Evolutionary conservation across 2,329 filamentous ascomycete species (phyloP), one percentile per base, ranked within the genome.

Genomic region (Phialocephala subalpina): DNA sequence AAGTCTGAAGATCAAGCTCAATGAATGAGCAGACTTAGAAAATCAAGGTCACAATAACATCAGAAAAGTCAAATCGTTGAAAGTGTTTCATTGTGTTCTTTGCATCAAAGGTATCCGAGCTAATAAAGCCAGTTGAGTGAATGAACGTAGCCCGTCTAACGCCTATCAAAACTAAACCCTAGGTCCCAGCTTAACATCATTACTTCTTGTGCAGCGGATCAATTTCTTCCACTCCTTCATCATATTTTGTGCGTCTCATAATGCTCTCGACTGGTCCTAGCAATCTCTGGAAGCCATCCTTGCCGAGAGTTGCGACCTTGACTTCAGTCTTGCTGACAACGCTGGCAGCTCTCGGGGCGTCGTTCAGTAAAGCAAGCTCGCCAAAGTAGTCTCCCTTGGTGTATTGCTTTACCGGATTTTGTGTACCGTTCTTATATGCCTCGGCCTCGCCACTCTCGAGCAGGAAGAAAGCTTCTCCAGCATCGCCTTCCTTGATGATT

Each of bases 341-440:
- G 72, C 92, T 97, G 59, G 96, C 96, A 42, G 95, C 95, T 76
- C 96, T 90, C 9, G 96, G 96, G 62, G 93, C 92, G 76, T 99
- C 95, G 73, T 98, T 97, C 72, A 98, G 84, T 76, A 99, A 81
- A 7, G 96, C 96, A 67, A 99, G 84, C 81, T 99, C 96, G 68
- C 96, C 96, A 80, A 99, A 99, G 83, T 96, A 99, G 76, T 97
- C 96, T 35, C 96, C 96, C 80, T 97, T 96, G 70, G 84, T 86
- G 79, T 98, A 98, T 62, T 88, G 84, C 76, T 93, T 93, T 69
- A 98, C 90, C 2, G 90, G 84, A 66, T 87, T 83, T 25, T 89
- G 84, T 20, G 84, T 82, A 45, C 90, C 92, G n/a, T 87, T 84
- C 81, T 95, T 97, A 83, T 88, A 93, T 1, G 93, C 95, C 72